Evolutionary conservation across 2,329 filamentous ascomycete species (phyloP).

Genomic region (Aspergillus sp.): DNA sequence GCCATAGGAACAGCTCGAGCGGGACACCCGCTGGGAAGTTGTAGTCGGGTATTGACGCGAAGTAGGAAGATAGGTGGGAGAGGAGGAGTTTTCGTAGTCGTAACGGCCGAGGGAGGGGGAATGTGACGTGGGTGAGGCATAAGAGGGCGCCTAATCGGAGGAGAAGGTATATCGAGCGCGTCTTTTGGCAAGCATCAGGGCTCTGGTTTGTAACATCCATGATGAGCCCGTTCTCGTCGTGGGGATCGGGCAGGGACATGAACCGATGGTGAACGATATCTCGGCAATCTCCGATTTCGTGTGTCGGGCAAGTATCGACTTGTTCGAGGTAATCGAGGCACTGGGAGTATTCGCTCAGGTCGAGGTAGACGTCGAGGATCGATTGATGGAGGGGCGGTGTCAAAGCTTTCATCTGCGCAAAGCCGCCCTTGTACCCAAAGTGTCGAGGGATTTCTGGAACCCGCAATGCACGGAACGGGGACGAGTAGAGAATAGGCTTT

Average conservation of each 20-base stretch:
- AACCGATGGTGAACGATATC: conserved; percentile 5
- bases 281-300: conserved; percentile 1
- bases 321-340: not conserved
- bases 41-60: not conserved
- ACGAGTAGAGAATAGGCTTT: not conserved
- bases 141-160: not conserved
- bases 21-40: not conserved
- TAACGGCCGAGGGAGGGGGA: not conserved
- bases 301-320: not conserved
- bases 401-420: not conserved
- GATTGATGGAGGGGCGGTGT: not conserved
- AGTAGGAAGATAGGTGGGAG: not conserved
- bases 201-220: not conserved
- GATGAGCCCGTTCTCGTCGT: not conserved
- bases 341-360: conserved; percentile 2
- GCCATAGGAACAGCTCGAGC: not conserved
- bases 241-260: not conserved
- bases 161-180: not conserved
- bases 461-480: not conserved
- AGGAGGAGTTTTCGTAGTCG: not conserved
- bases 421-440: not conserved
- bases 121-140: not conserved
- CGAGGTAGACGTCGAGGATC: not conserved
- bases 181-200: not conserved
- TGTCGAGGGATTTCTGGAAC: not conserved